Evolutionary conservation across 257 asterid species (phyloP).

Genomic region (Gynochthodes officinalis): DNA sequence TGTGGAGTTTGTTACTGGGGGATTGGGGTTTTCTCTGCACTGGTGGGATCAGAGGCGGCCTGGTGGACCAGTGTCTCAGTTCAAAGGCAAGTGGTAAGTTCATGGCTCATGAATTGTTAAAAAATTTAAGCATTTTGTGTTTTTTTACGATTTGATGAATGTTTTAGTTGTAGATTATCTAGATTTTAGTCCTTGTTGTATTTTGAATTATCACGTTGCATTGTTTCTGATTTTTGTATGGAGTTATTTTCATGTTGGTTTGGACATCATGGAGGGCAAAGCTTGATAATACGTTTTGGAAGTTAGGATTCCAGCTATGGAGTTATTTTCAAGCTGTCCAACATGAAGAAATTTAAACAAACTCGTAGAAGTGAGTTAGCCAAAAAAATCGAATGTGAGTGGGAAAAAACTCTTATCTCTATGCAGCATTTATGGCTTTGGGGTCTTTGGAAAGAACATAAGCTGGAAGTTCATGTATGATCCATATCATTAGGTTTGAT

Average conservation of each 20-base stretch:
- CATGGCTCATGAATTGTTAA: background rate
- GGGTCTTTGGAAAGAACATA: background rate
- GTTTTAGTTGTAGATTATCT: background rate
- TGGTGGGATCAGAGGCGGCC: conserved; percentile 92
- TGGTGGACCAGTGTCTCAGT: conserved; percentile 69
- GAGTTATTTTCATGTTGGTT: background rate
- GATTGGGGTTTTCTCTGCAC: conserved; percentile 74
- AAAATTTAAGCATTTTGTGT: conserved; percentile 3
- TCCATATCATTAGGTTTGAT: too few relatives aligned
- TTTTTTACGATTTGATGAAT: background rate
- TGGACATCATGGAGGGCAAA: background rate
- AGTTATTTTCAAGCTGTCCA: too few relatives aligned
- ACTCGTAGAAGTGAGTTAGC: too few relatives aligned
- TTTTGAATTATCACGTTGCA: background rate
- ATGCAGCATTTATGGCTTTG: background rate
- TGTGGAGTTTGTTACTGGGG: conserved; percentile 79
- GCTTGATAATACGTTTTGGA: background rate
- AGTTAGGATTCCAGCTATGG: background rate
- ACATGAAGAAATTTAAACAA: background rate
- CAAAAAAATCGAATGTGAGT: background rate
- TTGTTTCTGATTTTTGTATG: background rate
- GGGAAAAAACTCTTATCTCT: background rate
- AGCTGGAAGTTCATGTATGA: too few relatives aligned
- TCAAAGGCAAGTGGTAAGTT: conserved; percentile 73
- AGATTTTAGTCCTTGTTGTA: background rate